A percentile compares a stretch with the other conserved stretches of the same genome.
These are phyloP conservation scores for Nitzschia sp. DNA, from an alignment of 108 stramenopile species.

Conservation along the genomic window DNA sequence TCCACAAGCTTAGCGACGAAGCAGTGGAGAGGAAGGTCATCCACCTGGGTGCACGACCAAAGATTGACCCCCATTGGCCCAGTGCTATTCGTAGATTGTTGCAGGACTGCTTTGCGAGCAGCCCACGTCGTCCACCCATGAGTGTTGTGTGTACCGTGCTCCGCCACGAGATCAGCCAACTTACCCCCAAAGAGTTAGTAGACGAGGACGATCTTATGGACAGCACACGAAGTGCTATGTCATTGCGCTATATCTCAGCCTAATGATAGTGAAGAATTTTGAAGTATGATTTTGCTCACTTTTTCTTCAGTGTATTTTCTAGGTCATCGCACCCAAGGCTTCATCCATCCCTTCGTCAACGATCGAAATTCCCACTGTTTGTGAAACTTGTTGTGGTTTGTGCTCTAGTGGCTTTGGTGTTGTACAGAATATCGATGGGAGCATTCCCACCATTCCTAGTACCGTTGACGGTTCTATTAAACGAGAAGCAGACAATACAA, in stretches of 20 bases:
- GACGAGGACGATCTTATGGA: constrained; percentile 23
- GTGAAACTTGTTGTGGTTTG: no score
- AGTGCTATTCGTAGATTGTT: constrained; percentile 23
- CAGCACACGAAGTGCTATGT: constrained; percentile 28
- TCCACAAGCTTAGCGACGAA: constrained; percentile 29
- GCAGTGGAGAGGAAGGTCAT: constrained; percentile 37
- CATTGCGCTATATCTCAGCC: constrained; percentile 16
- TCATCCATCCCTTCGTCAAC: no score
- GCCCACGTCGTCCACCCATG: constrained; percentile 47
- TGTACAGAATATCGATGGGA: no score
- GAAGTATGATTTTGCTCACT: no score
- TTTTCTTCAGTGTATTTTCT: no score
- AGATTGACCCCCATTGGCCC: constrained; percentile 63
- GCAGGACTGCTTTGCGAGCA: constrained; percentile 45
- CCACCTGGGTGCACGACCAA: constrained; percentile 55
- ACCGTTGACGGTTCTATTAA: no score
- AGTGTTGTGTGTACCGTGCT: constrained; percentile 39
- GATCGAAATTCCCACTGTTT: no score
- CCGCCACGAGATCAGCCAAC: constrained; percentile 43
- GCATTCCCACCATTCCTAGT: no score
- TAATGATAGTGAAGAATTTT: background rate
- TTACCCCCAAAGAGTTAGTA: constrained; percentile 39
- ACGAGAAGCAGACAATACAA: no score
- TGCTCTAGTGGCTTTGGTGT: no score
- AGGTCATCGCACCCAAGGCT: no score